Conservation (phyloP, 164 flowering plant species). For the Cinnamomum micranthum region DNA sequence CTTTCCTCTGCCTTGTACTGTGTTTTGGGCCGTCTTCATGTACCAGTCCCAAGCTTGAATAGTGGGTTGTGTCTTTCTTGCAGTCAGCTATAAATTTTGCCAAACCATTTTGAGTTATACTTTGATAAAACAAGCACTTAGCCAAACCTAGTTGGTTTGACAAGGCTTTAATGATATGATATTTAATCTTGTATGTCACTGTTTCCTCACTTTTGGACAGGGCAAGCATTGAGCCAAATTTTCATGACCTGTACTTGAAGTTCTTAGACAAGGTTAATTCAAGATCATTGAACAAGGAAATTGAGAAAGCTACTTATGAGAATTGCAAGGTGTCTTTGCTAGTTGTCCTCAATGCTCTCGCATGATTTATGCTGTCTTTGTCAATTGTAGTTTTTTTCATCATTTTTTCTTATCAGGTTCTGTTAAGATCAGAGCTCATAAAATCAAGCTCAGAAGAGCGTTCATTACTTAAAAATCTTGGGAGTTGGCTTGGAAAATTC, state of each 20-base stretch:
- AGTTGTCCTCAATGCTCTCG: constrained; percentile 1
- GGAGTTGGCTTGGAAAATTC: constrained; percentile 99
- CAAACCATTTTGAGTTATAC: too few species aligned
- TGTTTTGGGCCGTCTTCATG: too few species aligned
- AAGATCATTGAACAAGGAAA: constrained; percentile 67
- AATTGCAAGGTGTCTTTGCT: constrained; percentile 79
- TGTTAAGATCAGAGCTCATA: constrained; percentile 87
- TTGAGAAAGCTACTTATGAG: constrained; percentile 82
- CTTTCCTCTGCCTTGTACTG: background rate
- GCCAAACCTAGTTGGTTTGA: too few species aligned
- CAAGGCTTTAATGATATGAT: too few species aligned
- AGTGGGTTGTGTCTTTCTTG: too few species aligned
- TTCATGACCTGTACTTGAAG: constrained; percentile 94
- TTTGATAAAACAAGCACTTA: too few species aligned
- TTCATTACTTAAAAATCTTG: constrained; percentile 88
- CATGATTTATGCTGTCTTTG: background rate
- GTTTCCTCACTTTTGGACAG: constrained; percentile 33
- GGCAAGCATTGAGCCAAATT: constrained; percentile 97
- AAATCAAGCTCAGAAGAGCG: constrained; percentile 98
- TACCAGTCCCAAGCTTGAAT: too few species aligned
- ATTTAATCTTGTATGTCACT: background rate
- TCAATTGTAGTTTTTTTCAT: background rate
- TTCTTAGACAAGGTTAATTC: constrained; percentile 84
- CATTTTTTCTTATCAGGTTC: constrained; percentile 53
- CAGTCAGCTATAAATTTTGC: too few species aligned